Conservation (phyloP, 2,329 filamentous ascomycete species). For the Aspergillus sp. region DNA sequence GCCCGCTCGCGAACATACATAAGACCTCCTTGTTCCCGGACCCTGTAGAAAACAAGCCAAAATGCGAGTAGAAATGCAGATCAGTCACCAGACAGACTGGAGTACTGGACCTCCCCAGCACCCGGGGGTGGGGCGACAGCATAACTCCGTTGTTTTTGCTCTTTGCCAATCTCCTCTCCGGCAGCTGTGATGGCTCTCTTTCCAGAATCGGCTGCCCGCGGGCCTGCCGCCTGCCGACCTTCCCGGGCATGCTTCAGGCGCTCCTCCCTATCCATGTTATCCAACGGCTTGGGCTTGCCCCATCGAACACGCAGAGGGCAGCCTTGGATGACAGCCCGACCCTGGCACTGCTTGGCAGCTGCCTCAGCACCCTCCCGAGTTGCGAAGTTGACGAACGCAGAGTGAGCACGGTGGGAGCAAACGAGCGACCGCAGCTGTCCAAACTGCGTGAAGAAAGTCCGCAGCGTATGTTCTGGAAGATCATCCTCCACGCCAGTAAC, state of each 20-base stretch:
- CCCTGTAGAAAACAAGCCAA: constrained; percentile 15
- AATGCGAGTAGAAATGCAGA: constrained; percentile 9
- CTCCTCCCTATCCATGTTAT: constrained; percentile 86
- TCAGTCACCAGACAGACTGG: constrained; percentile 79
- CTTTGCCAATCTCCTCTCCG: constrained; percentile 46
- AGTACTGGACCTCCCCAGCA: constrained; percentile 75
- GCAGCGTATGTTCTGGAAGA: constrained; percentile 85
- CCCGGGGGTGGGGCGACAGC: constrained; percentile 77
- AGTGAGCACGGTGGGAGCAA: constrained; percentile 96
- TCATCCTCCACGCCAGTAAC: constrained; percentile 96
- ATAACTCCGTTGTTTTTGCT: constrained; percentile 37
- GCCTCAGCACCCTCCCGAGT: constrained; percentile 81
- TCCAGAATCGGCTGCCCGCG: constrained; percentile 42
- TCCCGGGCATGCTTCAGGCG: constrained; percentile 78
- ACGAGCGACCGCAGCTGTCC: constrained; percentile 90
- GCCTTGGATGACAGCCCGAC: constrained; percentile 84
- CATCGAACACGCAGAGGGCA: constrained; percentile 88
- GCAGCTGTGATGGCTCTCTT: constrained; percentile 38
- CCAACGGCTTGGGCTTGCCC: constrained; percentile 89
- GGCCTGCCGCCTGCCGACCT: constrained; percentile 63
- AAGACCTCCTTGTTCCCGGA: constrained; percentile 30
- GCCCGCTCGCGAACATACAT: constrained; percentile 36
- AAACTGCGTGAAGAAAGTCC: constrained; percentile 84
- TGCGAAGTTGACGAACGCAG: constrained; percentile 93
- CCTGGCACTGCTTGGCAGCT: constrained; percentile 81